A percentile compares a stretch with the other conserved stretches of the same genome.
These are phyloP conservation scores for Begonia masoniana DNA, from an alignment of 306 rosid species.

Conservation along the genomic window DNA sequence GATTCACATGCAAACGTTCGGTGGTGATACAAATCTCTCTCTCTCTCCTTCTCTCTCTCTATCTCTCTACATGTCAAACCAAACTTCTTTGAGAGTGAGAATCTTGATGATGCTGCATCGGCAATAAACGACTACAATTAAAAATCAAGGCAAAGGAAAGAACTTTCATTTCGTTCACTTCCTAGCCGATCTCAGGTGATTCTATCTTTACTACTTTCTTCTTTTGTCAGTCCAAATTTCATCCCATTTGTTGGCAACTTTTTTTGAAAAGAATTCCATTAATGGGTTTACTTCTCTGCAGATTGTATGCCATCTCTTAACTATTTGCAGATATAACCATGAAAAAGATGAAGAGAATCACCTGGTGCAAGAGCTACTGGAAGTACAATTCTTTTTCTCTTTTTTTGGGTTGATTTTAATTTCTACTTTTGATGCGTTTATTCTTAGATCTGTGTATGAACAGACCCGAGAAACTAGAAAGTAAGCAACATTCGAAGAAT, in stretches of 20 bases:
- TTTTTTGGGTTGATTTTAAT: too few species aligned
- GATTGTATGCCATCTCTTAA: too few species aligned
- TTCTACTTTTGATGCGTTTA: too few species aligned
- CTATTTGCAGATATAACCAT: too few species aligned
- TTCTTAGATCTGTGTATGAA: too few species aligned
- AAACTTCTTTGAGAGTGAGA: conserved; percentile 1
- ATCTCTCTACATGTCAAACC: not conserved
- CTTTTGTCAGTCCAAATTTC: not conserved
- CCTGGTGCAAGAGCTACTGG: too few species aligned
- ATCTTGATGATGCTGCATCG: conserved; percentile 6
- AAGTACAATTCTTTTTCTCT: too few species aligned
- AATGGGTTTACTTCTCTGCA: not conserved
- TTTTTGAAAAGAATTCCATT: not conserved
- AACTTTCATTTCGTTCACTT: not conserved
- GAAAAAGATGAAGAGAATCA: too few species aligned
- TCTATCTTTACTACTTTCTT: not conserved
- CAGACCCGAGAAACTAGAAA: too few species aligned
- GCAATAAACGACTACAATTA: not conserved
- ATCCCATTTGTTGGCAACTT: too few species aligned
- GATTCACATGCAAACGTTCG: conserved; percentile 11
- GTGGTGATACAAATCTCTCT: not conserved
- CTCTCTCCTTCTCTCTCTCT: not conserved
- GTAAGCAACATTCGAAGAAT: not conserved
- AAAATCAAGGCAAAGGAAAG: not conserved
- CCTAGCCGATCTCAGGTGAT: not conserved